Base-by-base conservation (phyloP, 1,139 yeast genomes). In the Hansenula sp. region DNA sequence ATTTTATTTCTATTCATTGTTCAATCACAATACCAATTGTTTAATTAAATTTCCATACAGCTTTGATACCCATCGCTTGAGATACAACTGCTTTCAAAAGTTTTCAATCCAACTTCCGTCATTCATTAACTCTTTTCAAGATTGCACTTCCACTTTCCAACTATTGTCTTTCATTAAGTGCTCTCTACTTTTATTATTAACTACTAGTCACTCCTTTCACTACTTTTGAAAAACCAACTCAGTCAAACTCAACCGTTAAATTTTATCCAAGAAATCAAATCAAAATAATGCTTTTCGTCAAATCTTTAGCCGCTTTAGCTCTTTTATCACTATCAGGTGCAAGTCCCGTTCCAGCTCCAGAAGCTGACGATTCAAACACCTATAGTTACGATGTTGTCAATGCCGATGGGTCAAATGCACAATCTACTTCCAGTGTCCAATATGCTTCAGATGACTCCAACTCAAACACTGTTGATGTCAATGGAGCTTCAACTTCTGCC, bases 151-250 rank as follows among this genome's bases (percentile, higher is more conserved):
- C 33, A 41, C 41, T 21, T 43, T 42, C 60, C 59, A 57, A 55
- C 60, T 55, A 55, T 48, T 36, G 56, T 55, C 61, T 46, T 48
- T 57, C 60, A 42, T 47, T 54, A 27, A 12, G 32, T 34, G 38
- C 38, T 33, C 28, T 29, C 41, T 38, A 42, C 45, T 40, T 49
- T 50, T 21, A 48, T 32, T 41, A 44, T 49, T 46, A 48, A 52
- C 57, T 56, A 52, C 41, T 53, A 49, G 50, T 45, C 60, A 51
- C 35, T 54, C 59, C 24, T 50, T 56, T 34, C 28, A 10, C 15
- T 24, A 25, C 19, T 30, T 31, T 32, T 34, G 70, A 40, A 55
- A 73, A 43, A 60, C 59, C 39, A 68, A 67, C 33, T 60, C 70
- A 63, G 65, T 47, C 48, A 70, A 70, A 50, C 58, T 70, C 16